phyloP scores from a whole-genome alignment of 169 alveolate genomes.

The Plasmodium cynomolgi region DNA sequence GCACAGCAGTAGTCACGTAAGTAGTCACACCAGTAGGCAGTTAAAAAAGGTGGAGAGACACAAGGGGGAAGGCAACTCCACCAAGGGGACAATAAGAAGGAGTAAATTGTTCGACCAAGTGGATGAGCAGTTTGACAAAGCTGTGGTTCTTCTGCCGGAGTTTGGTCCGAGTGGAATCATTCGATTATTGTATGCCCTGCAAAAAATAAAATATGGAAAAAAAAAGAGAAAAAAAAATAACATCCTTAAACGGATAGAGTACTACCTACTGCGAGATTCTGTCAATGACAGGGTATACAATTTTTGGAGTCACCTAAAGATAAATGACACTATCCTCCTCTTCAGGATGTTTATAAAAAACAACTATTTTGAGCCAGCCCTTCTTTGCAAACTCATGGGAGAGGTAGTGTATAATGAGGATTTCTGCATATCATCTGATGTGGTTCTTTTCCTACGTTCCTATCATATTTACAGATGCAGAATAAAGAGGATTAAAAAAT shows the following conservation, averaged over 20 bases:
- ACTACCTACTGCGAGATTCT: slow-evolving; percentile 10
- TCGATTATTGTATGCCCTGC: slow-evolving; percentile 30
- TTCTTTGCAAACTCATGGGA: slow-evolving; percentile 2
- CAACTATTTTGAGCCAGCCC: slow-evolving; percentile 18
- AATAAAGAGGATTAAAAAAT: slow-evolving; percentile 3
- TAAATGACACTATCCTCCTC: slow-evolving; percentile 30
- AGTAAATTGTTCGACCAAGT: slow-evolving; percentile 45
- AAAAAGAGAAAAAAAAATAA: slow-evolving; percentile 6
- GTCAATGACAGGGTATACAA: background rate
- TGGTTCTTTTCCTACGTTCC: slow-evolving; percentile 20
- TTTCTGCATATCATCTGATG: slow-evolving; percentile 14
- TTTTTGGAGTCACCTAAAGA: slow-evolving; percentile 38
- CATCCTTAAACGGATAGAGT: slow-evolving; percentile 39
- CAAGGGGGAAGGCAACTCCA: background rate
- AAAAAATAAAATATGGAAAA: slow-evolving; percentile 27
- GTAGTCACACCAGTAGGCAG: no score
- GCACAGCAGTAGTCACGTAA: no score
- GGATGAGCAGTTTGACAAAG: slow-evolving; percentile 28
- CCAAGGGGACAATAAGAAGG: background rate
- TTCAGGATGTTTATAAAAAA: slow-evolving; percentile 45
- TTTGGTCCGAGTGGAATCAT: slow-evolving; percentile 57
- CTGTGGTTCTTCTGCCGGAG: slow-evolving; percentile 53
- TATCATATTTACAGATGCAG: slow-evolving; percentile 32
- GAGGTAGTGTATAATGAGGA: background rate
- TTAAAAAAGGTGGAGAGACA: background rate